Conservation (phyloP, 1,139 yeast genomes). For the Kodamaea fungicola region DNA sequence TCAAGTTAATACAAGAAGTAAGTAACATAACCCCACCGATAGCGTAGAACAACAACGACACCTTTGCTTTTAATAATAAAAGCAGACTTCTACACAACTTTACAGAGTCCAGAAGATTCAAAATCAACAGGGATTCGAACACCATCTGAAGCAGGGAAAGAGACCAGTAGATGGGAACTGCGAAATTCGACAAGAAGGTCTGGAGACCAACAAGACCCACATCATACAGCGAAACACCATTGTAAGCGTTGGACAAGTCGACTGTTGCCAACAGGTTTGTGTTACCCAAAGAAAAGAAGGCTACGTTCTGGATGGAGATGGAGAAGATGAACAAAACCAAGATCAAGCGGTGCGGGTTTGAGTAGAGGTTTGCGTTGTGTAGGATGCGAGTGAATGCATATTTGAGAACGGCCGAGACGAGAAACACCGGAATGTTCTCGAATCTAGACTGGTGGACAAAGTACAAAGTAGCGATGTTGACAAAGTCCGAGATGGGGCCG, state of each 20-base stretch:
- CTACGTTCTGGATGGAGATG: slow-evolving; percentile 58
- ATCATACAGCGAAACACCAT: slow-evolving; percentile 72
- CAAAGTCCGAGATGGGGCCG: slow-evolving; percentile 38
- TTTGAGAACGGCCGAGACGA: slow-evolving; percentile 45
- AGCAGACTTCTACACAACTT: slow-evolving; percentile 27
- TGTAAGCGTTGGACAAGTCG: slow-evolving; percentile 87
- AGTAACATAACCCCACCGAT: slow-evolving; percentile 57
- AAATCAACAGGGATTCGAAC: slow-evolving; percentile 24
- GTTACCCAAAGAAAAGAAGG: slow-evolving; percentile 86
- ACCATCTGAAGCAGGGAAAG: slow-evolving; percentile 48
- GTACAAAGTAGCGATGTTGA: slow-evolving; percentile 47
- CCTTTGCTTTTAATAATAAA: slow-evolving; percentile 33
- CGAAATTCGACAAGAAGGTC: slow-evolving; percentile 79
- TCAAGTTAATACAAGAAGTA: slow-evolving; percentile 66
- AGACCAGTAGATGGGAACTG: slow-evolving; percentile 84
- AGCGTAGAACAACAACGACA: slow-evolving; percentile 52
- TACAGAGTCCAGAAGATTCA: slow-evolving; percentile 13
- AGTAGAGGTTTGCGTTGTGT: slow-evolving; percentile 1
- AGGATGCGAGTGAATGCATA: slow-evolving; percentile 16
- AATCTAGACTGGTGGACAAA: slow-evolving; percentile 69
- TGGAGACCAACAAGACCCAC: slow-evolving; percentile 71
- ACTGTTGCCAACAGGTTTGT: slow-evolving; percentile 91
- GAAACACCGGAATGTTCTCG: slow-evolving; percentile 67
- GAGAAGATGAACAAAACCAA: slow-evolving; percentile 20
- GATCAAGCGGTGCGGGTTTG: slow-evolving; percentile 21